Evolutionary conservation across 257 asterid genomes (phyloP), one percentile per base, ranked within the genome.

Genomic region (Solanum appendiculatum): DNA sequence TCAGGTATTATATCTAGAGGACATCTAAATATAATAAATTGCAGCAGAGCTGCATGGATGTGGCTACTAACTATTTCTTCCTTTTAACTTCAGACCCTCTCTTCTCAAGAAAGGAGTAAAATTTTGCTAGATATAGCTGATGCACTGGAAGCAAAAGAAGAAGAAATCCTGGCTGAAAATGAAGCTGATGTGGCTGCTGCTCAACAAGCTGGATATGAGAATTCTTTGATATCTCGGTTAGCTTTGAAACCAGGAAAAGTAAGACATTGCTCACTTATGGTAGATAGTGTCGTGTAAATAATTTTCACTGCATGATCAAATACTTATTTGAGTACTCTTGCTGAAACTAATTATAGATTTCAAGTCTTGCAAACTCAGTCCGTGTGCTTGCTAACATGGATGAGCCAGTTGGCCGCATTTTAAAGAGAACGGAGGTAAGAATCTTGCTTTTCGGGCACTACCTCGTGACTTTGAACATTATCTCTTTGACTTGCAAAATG

Each of bases 311-410:
- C 80, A 48, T 48, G 85, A 29, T 81, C 13, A 81, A n/a, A 4
- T 81, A 48, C 85, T 48, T 81, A 81, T 48, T 48, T 81, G 48
- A 81, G 66, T 42, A 23, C 42, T 64, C 80, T 36, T 77, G 46
- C 73, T 73, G 84, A 42, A 25, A 85, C 82, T 85, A 42, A 25
- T 86, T 86, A 40, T 80, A 92, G 94, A 90, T 95, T 42, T 86
- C 94, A 18, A 75, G 90, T 87, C 96, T 95, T 36, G 98, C 98
- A 77, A 95, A 93, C 86, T 92, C 95, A 34, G 87, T 93, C 74
- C 96, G 97, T 36, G 89, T 89, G 77, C 92, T 95, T 51, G 98
- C 98, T 15, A 93, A 92, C 34, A 94, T 95, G 98, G 96, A 95
- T 86, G 98, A 95, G 86, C 98, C 98, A 44, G 88, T 94, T 81